Conservation (phyloP, 495 filamentous ascomycete genomes). For the Astrothelium macrocarpum region DNA sequence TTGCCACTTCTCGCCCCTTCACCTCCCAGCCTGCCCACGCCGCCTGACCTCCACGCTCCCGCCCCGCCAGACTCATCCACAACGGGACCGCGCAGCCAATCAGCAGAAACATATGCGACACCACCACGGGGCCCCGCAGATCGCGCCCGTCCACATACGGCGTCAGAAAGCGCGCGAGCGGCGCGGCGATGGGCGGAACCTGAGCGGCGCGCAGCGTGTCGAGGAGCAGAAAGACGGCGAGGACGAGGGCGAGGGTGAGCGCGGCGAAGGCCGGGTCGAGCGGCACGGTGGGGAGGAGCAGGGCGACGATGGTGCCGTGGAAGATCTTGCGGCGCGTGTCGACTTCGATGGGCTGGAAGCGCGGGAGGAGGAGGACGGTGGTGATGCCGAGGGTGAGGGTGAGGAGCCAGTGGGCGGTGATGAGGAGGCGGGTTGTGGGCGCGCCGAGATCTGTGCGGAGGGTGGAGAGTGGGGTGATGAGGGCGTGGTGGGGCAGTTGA, state of each 20-base stretch:
- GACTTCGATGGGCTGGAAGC: slow-evolving; percentile 54
- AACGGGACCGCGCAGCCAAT: slow-evolving; percentile 93
- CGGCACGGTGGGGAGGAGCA: slow-evolving; percentile 80
- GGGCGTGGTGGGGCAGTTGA: background rate
- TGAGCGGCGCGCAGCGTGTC: slow-evolving; percentile 86
- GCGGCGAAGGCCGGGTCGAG: slow-evolving; percentile 77
- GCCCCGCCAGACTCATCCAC: slow-evolving; percentile 71
- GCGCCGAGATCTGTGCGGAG: slow-evolving; percentile 43
- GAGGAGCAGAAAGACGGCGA: slow-evolving; percentile 75
- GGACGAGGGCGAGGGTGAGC: slow-evolving; percentile 62
- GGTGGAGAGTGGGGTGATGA: slow-evolving; percentile 6
- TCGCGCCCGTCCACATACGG: slow-evolving; percentile 94
- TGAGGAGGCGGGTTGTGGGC: slow-evolving; percentile 70
- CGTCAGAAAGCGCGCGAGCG: slow-evolving; percentile 72
- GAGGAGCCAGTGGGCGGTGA: slow-evolving; percentile 60
- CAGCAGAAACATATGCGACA: slow-evolving; percentile 90
- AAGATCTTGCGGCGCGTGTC: slow-evolving; percentile 98
- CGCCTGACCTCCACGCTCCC: slow-evolving; percentile 42
- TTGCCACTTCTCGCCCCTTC: slow-evolving; percentile 59
- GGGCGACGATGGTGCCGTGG: slow-evolving; percentile 93
- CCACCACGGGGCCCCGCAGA: slow-evolving; percentile 83
- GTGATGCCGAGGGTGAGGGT: slow-evolving; percentile 62
- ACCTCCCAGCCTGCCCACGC: slow-evolving; percentile 67
- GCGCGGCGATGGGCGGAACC: slow-evolving; percentile 75
- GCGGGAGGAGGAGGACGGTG: slow-evolving; percentile 61